Evolutionary conservation across 1,139 yeast species (phyloP).

Genomic region (Debaryomyces coudertii): DNA sequence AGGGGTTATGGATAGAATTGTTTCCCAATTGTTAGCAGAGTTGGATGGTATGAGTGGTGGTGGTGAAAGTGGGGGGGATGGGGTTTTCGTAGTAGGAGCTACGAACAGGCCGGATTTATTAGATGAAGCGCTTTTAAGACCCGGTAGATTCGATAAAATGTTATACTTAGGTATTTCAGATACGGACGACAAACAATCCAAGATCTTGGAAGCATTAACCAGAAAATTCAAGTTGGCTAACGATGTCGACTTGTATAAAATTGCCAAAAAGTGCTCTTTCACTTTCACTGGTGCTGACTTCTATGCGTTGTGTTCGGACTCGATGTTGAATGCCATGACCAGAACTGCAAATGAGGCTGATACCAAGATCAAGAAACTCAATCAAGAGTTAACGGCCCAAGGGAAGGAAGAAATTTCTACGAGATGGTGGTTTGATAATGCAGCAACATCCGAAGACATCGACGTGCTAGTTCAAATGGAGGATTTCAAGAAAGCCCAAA

Average conservation of each 20-base stretch:
- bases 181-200: constrained; percentile 84
- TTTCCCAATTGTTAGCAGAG: constrained; percentile 91
- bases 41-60: constrained; percentile 92
- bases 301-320: constrained; percentile 92
- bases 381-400: constrained; percentile 30
- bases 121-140: constrained; percentile 91
- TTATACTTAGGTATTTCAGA: constrained; percentile 91
- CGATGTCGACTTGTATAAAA: constrained; percentile 58
- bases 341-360: constrained; percentile 82
- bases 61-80: constrained; percentile 64
- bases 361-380: constrained; percentile 57
- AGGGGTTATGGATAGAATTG: constrained; percentile 98
- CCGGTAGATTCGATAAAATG: constrained; percentile 96
- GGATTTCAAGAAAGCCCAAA: constrained; percentile 77
- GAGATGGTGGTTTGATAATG: constrained; percentile 91
- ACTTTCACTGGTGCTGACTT: constrained; percentile 97
- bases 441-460: constrained; percentile 68
- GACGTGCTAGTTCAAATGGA: constrained; percentile 67
- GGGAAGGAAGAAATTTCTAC: constrained; percentile 55
- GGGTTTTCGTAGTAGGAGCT: constrained; percentile 96
- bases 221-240: constrained; percentile 72
- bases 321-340: constrained; percentile 95
- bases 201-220: constrained; percentile 85
- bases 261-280: constrained; percentile 78
- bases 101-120: constrained; percentile 93